Base-by-base conservation (phyloP, 2,329 filamentous ascomycete genomes). In the Volutella citrinella region DNA sequence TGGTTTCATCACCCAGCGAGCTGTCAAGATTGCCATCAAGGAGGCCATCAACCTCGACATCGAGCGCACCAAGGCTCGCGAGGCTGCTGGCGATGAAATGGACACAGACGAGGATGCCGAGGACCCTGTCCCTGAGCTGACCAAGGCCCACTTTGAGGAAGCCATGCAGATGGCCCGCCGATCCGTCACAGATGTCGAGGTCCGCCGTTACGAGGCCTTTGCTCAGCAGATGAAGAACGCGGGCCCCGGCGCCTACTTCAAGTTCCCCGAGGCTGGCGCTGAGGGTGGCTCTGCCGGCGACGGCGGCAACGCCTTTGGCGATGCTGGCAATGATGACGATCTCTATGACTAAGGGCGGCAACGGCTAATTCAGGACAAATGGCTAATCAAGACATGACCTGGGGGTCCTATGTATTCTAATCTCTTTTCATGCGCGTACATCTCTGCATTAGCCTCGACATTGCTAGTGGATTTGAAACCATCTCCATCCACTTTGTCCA, bases 1-100 rank as follows among this genome's bases (percentile, higher is more conserved):
- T 63, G 93, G 93, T 45, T 98, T 97, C 74, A 90, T 98, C 61
- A 96, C 93, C 16, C 93, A 98, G 74, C 89, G 93, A 64, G 93
- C 93, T 34, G 93, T 95, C 75, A 98, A 98, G 82, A 83, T 97
- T 58, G 93, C 93, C 54, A 98, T 98, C 74, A 98, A 98, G 79
- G 84, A 98, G 72, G 82, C 91, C 19, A 98, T 98, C 55, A 73
- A 81, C 13, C 61, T 76, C 28, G 91, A 97, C 43, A 97, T 98
- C 52, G 87, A 95, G 69, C 86, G 87, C 51, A 74, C 76, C 59
- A 95, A 95, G 80, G 84, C 84, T 56, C 88, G 86, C 37, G 91
- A 95, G 70, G 90, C 85, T 44, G 76, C 83, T 51, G 87, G 86
- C 41, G 85, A 88, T 56, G 84, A 87, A 54, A 91, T 94, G 80